Evolutionary conservation across 2,329 filamentous ascomycete genomes (phyloP).

Genomic region (Penicillium janthinellum): DNA sequence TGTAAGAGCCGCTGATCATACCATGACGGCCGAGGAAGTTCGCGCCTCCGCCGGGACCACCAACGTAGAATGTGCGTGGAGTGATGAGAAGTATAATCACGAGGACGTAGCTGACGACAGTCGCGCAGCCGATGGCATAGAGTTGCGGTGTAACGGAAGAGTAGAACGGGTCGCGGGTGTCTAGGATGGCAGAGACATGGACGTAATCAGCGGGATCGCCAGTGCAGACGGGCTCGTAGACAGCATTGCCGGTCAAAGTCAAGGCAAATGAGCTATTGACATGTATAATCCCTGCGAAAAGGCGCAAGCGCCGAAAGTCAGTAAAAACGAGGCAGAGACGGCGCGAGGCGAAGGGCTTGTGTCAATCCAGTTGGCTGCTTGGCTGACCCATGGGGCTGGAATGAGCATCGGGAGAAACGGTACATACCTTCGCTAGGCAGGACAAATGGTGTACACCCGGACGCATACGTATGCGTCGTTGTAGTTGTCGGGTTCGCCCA

Average conservation of each 20-base stretch:
- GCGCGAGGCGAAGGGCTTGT: not conserved
- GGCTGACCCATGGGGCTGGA: not conserved
- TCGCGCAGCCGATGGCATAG: conserved; percentile 89
- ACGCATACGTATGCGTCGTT: conserved; percentile 36
- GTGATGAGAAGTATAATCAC: conserved; percentile 94
- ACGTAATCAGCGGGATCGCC: conserved; percentile 35
- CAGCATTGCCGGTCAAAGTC: conserved; percentile 51
- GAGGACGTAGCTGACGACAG: conserved; percentile 86
- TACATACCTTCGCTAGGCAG: conserved; percentile 59
- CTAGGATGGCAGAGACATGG: conserved; percentile 57
- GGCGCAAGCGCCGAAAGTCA: conserved; percentile 7
- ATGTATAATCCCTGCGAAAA: conserved; percentile 41
- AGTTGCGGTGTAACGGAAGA: conserved; percentile 89
- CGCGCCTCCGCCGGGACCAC: conserved; percentile 65
- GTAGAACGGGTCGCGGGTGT: conserved; percentile 86
- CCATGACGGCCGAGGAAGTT: conserved; percentile 79
- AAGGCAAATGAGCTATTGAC: conserved; percentile 46
- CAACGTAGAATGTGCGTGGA: conserved; percentile 88
- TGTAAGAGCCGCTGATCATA: conserved; percentile 78
- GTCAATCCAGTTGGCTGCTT: too few species aligned
- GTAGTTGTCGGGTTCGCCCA: conserved; percentile 44
- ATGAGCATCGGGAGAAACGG: not conserved
- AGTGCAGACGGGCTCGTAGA: conserved; percentile 55
- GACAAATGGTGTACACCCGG: conserved; percentile 64
- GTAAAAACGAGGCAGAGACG: not conserved